Evolutionary conservation across 768 basidiomycete genomes (phyloP).

Genomic region (Calocybe indica): DNA sequence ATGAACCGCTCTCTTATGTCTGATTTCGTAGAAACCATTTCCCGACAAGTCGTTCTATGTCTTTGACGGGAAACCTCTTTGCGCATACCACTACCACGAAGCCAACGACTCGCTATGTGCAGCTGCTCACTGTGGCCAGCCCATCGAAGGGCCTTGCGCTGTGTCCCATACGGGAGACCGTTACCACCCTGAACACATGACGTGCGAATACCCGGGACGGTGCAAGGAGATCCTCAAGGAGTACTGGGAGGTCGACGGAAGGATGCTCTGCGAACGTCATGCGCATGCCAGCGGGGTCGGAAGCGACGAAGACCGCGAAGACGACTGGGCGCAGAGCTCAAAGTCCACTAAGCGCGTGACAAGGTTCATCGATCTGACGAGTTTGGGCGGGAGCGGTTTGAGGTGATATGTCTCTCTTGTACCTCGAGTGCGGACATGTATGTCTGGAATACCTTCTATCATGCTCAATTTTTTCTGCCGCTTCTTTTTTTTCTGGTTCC

Average conservation of each 20-base stretch:
- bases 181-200: constrained; percentile 86
- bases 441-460: neutral
- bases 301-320: constrained; percentile 19
- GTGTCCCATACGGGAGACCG: constrained; percentile 75
- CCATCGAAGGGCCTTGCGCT: constrained; percentile 92
- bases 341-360: constrained; percentile 75
- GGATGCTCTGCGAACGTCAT: constrained; percentile 85
- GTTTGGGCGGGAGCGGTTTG: constrained; percentile 7
- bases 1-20: constrained; percentile 1
- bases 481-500: neutral
- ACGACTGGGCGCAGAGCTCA: constrained; percentile 30
- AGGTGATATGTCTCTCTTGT: neutral
- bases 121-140: constrained; percentile 70
- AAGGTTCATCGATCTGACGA: constrained; percentile 70
- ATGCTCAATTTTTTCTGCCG: neutral
- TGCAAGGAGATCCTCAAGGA: constrained; percentile 62
- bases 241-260: constrained; percentile 86
- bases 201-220: constrained; percentile 64
- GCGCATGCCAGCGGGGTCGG: constrained; percentile 30
- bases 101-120: constrained; percentile 87
- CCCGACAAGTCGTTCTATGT: constrained; percentile 92
- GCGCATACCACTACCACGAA: constrained; percentile 91
- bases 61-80: constrained; percentile 83
- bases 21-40: constrained; percentile 64
- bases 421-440: neutral